These are phyloP conservation scores for Torrubiellomyces zombiae DNA, from an alignment of 2,329 filamentous ascomycete species.

Conservation along the genomic window DNA sequence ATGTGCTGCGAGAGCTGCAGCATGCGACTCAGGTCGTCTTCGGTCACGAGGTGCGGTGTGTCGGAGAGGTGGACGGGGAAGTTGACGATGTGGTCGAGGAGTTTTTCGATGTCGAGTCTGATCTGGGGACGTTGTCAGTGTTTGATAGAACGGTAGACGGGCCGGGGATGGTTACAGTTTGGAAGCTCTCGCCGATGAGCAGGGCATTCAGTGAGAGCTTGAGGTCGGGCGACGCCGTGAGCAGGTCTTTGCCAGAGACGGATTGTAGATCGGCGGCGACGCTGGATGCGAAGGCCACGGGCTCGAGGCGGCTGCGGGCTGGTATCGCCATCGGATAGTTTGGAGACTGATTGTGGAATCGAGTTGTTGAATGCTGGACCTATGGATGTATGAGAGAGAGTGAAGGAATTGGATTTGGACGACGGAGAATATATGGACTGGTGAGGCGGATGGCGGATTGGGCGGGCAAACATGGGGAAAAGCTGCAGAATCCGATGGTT, in stretches of 20 bases:
- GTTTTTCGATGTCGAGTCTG: slow-evolving; percentile 5
- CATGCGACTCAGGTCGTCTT: slow-evolving; percentile 5
- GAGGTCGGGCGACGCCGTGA: slow-evolving; percentile 1
- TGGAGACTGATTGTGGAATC: no score
- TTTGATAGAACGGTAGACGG: not conserved
- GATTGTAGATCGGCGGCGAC: slow-evolving; percentile 1
- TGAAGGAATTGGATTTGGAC: not conserved
- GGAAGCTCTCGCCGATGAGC: slow-evolving; percentile 4
- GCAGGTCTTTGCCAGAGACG: slow-evolving; percentile 1
- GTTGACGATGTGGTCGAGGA: slow-evolving; percentile 4
- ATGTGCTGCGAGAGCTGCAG: slow-evolving; percentile 5
- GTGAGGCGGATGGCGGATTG: no score
- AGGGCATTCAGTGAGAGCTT: slow-evolving; percentile 4
- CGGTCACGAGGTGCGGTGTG: slow-evolving; percentile 2
- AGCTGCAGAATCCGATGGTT: no score
- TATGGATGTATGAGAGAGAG: slow-evolving; percentile 4
- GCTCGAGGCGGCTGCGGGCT: no score
- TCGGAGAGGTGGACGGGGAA: slow-evolving; percentile 3
- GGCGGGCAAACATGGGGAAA: no score
- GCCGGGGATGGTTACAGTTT: slow-evolving; percentile 2
- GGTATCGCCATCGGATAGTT: no score
- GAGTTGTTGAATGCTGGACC: no score
- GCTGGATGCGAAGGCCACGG: slow-evolving; percentile 2
- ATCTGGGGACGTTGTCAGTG: slow-evolving; percentile 1
- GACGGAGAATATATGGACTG: no score